Evolutionary conservation across 495 filamentous ascomycete species (phyloP), one percentile per base, ranked within the genome.

Genomic region (Chlorociboria aeruginascens): DNA sequence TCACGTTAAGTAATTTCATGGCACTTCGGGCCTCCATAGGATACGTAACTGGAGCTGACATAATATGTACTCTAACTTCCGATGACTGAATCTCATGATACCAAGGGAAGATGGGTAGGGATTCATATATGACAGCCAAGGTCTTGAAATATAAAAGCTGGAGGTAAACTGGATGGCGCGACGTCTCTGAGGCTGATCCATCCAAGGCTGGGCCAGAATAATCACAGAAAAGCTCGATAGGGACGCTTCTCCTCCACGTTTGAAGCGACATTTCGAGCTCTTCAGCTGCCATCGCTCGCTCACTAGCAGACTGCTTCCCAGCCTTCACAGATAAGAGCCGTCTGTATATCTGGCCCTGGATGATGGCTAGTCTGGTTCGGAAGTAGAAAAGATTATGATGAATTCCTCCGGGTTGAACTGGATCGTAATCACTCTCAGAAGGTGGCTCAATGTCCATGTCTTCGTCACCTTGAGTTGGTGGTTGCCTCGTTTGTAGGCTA

Each of bases 81-180:
- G 94, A 64, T 7, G 89, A 89, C 54, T 89, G 83, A 34, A 96
- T 87, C 0, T 90, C 89, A 61, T 85, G 95, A 52, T 95, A 88
- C 29, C 28, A 10, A 33, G 8, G 45, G 8, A 33, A 10, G 14
- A 35, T 33, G 11, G 25, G 16, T 36, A 36, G n/a, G 13, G 37
- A 42, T 9, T 34, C 17, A 48, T 48, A 31, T n/a, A 48, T 42
- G 6, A 29, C 28, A 34, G 16, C 30, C 20, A 48, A 17, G 11
- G 39, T 29, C 7, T 43, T 50, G 33, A 43, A 50, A 43, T 43
- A 50, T 6, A 33, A 25, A 3, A 43, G 40, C 17, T 37, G 87
- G 89, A 29, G 95, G 69, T 32, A 89, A 77, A 57, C 83, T 93
- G 10, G 86, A 56, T 95, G 89, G 9, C 37, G 9, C 9, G 10